Evolutionary conservation across 331 rosid genomes (phyloP), one percentile per base, ranked within the genome.

Genomic region (Telfairia occidentalis): DNA sequence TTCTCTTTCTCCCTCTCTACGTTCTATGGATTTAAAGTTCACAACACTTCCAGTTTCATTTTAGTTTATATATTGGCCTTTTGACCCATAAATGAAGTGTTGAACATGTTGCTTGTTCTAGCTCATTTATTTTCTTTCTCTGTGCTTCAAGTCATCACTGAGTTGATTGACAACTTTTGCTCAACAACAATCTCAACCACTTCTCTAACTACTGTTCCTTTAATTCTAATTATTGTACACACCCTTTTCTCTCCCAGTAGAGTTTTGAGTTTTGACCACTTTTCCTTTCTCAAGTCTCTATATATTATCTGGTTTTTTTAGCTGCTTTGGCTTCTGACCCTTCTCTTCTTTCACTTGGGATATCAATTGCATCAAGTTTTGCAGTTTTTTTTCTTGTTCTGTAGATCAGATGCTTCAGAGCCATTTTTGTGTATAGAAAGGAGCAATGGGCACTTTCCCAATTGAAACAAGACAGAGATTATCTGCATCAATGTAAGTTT

Each of bases 401-500:
- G 76, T 82, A 83, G 80, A 63, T 72, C 73, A 82, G 71, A 89
- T 83, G 86, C 69, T 83, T 84, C 82, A 85, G 76, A 24, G 54
- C 79, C 71, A 64, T 55, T 75, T 81, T 73, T 79, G 67, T 79
- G 46, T 84, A 37, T 59, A 54, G 15, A 43, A 63, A 81, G 86
- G 85, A 80, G 78, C 80, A 81, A 88, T 85, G 94, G 96, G 86
- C 24, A 60, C 82, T 80, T 85, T 92, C 54, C 90, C 96, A 53
- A 64, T 75, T 83, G 96, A 87, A 82, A 73, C 92, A 52, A 79
- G 92, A 80, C 89, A 86, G 73, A 88, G 97, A 23, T 81, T 87
- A 65, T 84, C 92, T 28, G 59, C 91, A 78, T 85, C 98, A 35
- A 79, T 87, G 97, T 90, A 45, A 87, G 98, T 74, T 80, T 75